Percentiles rank a stretch among this genome's conserved stretches.
Conservation (phyloP, 106 monocot species). For the Narthecium ossifragum region DNA sequence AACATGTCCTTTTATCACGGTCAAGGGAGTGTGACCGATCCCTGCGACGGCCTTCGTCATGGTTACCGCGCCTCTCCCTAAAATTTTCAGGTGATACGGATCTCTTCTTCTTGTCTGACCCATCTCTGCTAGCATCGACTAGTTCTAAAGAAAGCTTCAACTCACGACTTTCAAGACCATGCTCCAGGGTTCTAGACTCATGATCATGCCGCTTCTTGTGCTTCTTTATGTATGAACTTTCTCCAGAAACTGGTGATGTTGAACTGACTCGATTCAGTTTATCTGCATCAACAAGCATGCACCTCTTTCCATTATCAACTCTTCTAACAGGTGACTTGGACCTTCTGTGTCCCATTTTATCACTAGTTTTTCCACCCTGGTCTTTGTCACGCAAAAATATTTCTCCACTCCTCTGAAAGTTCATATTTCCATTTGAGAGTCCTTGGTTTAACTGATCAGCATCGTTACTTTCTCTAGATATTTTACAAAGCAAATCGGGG, state of each 20-base stretch:
- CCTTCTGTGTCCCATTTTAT: not conserved
- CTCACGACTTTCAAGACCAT: slow-evolving; percentile 15
- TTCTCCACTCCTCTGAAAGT: too few species aligned
- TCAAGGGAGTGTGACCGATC: slow-evolving; percentile 23
- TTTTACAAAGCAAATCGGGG: too few species aligned
- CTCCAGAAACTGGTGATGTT: slow-evolving; percentile 23
- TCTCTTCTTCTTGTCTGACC: slow-evolving; percentile 8
- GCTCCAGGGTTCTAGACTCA: slow-evolving; percentile 2
- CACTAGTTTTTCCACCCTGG: too few species aligned
- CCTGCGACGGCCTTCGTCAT: slow-evolving; percentile 16
- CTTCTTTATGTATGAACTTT: slow-evolving; percentile 13
- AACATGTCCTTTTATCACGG: slow-evolving; percentile 14
- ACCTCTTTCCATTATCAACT: slow-evolving; percentile 16
- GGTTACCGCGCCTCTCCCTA: slow-evolving; percentile 12
- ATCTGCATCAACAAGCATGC: slow-evolving; percentile 3
- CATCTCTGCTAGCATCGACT: slow-evolving; percentile 10
- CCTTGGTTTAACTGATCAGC: too few species aligned
- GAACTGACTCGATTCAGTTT: slow-evolving; percentile 15
- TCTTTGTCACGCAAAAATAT: too few species aligned
- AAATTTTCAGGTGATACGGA: slow-evolving; percentile 16
- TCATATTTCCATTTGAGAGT: too few species aligned
- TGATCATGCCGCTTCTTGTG: slow-evolving; percentile 17
- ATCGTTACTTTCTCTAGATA: too few species aligned
- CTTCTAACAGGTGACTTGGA: slow-evolving; percentile 5
- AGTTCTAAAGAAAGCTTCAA: slow-evolving; percentile 4